Conservation (phyloP, 257 asterid species). For the Paraleonurus japonicus region DNA sequence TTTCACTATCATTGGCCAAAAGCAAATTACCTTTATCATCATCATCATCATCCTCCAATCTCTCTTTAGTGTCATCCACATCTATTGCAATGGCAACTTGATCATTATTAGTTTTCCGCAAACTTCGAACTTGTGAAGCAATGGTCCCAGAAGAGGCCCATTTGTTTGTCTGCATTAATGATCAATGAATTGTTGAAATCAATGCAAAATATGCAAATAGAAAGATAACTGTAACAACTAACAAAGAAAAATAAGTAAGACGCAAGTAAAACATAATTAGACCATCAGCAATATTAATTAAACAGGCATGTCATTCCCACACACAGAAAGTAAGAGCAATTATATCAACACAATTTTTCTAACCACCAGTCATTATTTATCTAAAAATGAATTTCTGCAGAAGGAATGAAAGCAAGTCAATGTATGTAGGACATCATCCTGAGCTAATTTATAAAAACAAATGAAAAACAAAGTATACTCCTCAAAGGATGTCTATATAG, state of each 20-base stretch:
- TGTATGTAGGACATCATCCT: not conserved
- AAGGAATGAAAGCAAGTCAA: not conserved
- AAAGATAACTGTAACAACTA: not conserved
- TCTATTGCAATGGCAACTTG: conserved; percentile 92
- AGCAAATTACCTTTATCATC: conserved; percentile 82
- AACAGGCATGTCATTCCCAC: not conserved
- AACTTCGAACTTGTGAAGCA: conserved; percentile 88
- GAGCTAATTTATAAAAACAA: not conserved
- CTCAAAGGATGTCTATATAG: not conserved
- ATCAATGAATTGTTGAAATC: conserved; percentile 24
- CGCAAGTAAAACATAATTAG: not conserved
- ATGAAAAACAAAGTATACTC: not conserved
- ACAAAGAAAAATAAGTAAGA: not conserved
- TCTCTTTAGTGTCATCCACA: conserved; percentile 53
- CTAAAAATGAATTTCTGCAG: not conserved
- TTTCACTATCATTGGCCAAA: conserved; percentile 10
- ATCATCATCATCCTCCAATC: conserved; percentile 78
- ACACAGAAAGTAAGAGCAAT: not conserved
- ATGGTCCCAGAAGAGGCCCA: conserved; percentile 59
- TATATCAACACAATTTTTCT: not conserved
- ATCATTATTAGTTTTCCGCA: conserved; percentile 81
- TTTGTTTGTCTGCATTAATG: conserved; percentile 59
- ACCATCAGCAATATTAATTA: conserved; percentile 1
- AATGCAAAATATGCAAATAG: conserved; percentile 25
- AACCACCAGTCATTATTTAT: conserved; percentile 8